phyloP scores from a whole-genome alignment of 2,329 filamentous ascomycete species.

The Verticillium zaregamsianum region DNA sequence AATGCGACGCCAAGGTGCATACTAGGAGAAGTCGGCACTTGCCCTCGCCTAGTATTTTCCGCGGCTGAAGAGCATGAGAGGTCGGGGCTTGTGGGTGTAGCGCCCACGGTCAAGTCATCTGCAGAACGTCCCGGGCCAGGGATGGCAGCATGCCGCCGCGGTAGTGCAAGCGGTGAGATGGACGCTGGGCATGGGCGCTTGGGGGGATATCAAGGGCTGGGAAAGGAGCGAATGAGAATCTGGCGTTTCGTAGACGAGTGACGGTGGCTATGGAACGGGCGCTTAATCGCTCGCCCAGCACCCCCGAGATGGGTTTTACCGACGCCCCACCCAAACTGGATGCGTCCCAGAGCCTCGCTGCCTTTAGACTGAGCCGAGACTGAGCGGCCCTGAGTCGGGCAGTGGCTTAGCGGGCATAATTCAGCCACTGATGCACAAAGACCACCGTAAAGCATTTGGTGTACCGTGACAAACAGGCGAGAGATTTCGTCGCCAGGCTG shows the following conservation, averaged over 20 bases:
- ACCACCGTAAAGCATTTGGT: too few relatives aligned
- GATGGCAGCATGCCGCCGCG: background rate
- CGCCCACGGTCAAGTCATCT: background rate
- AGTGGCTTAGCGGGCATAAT: too few relatives aligned
- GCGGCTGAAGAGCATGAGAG: background rate
- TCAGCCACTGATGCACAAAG: too few relatives aligned
- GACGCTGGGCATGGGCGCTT: background rate
- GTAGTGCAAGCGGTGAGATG: background rate
- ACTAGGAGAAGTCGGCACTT: background rate
- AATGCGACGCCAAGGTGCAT: background rate
- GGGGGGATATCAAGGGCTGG: background rate
- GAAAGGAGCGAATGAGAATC: background rate
- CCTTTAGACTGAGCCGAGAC: too few relatives aligned
- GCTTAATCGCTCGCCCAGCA: background rate
- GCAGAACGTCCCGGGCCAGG: background rate
- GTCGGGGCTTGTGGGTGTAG: background rate
- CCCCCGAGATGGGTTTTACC: too few relatives aligned
- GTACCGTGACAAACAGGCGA: too few relatives aligned
- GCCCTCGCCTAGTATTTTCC: background rate
- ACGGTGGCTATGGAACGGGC: background rate
- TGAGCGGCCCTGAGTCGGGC: too few relatives aligned
- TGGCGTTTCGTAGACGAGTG: background rate
- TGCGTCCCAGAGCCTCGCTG: too few relatives aligned
- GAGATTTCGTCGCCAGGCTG: too few relatives aligned
- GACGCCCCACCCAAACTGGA: too few relatives aligned